Evolutionary conservation across 140 eudicot species (phyloP), one percentile per base, ranked within the genome.

Genomic region (Bidens hawaiensis): DNA sequence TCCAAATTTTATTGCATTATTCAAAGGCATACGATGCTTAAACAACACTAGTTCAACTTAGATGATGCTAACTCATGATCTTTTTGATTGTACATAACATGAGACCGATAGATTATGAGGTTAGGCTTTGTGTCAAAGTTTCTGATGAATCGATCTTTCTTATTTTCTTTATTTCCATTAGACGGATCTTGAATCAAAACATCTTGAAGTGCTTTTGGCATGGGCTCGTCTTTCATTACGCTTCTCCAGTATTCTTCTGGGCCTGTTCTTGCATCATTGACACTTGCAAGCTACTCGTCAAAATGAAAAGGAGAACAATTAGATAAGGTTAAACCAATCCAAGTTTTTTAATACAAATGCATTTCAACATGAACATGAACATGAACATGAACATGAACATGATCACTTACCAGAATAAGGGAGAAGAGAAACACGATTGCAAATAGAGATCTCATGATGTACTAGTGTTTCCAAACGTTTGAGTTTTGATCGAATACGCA

Each of bases 101-200:
- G 89, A 25, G 68, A 67, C 60, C 73, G 95, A 34, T 83, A 86
- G 58, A 86, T 77, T 23, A 86, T 86, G 40, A 72, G 72, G 61
- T 65, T 80, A 19, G 84, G 67, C 49, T 48, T 70, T 11, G 68
- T 70, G 34, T 78, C 78, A 57, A 86, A 80, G 69, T 80, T 46
- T 30, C 58, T 77, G 13, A 56, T 52, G 57, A 83, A 77, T 13
- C 36, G 76, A 7, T 19, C 64, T 52, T 40, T 63, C 23, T 43
- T 33, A 23, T 60, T 15, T 5, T 16, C 49, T 36, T 28, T 28
- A 28, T 28, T 28, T 5, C 33, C 33, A 28, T 2, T 28, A 28
- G 33, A 2, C 5, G 33, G 3, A 28, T 28, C 33, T 28, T 28
- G 33, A 5, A 2, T 28, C 2, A 28, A 5, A 28, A 5, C 33